Percentiles rank a stretch among this genome's conserved stretches.
These are phyloP conservation scores for Penicillium sp. DNA, from an alignment of 2,329 filamentous ascomycete species.

Conservation along the genomic window DNA sequence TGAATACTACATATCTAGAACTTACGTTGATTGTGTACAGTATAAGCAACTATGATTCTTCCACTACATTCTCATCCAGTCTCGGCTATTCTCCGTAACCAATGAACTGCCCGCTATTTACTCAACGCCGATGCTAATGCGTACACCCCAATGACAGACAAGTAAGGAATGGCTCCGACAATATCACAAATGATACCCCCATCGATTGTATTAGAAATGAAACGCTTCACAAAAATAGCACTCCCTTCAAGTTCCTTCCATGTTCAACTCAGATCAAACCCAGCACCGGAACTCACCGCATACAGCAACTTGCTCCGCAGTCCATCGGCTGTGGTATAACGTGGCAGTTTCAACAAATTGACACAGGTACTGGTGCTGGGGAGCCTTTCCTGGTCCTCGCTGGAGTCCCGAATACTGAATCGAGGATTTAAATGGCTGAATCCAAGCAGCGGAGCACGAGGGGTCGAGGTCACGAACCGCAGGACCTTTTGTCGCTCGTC, in stretches of 20 bases:
- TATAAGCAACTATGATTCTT: too few relatives aligned
- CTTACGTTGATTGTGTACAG: too few relatives aligned
- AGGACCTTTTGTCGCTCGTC: conserved; percentile 80
- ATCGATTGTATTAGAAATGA: not conserved
- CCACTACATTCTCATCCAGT: not conserved
- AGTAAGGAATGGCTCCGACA: not conserved
- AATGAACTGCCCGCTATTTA: conserved; percentile 20
- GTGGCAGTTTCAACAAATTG: conserved; percentile 88
- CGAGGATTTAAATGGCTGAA: conserved; percentile 82
- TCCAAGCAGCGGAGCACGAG: conserved; percentile 83
- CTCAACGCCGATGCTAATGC: conserved; percentile 35
- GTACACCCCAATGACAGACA: conserved; percentile 24
- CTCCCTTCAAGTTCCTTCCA: conserved; percentile 2
- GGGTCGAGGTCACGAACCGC: conserved; percentile 94
- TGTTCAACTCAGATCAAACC: conserved; percentile 72
- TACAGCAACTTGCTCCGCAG: conserved; percentile 84
- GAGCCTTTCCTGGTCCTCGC: conserved; percentile 73
- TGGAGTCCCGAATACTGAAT: conserved; percentile 88
- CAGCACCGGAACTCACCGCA: conserved; percentile 85
- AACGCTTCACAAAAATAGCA: not conserved
- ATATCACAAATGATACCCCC: not conserved
- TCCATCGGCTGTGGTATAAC: conserved; percentile 68
- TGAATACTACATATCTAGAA: too few relatives aligned
- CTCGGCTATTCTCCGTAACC: not conserved
- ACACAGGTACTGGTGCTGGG: conserved; percentile 97